These are phyloP conservation scores for Russula compacta DNA, from an alignment of 768 basidiomycete species.

Conservation along the genomic window DNA sequence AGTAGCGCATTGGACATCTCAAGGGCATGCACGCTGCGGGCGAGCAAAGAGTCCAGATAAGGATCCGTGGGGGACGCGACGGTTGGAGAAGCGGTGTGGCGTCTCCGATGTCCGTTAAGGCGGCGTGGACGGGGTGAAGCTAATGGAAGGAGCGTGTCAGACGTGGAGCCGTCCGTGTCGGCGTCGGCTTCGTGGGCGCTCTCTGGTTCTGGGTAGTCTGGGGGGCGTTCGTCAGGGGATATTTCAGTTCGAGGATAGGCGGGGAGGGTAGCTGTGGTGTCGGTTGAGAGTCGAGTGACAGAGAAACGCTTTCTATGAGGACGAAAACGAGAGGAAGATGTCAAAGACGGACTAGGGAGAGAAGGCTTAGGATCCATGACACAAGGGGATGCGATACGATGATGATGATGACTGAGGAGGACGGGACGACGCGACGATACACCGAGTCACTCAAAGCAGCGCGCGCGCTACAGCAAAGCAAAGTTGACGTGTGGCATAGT, in stretches of 20 bases:
- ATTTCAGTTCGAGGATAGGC: slow-evolving; percentile 40
- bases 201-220: slow-evolving; percentile 68
- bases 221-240: slow-evolving; percentile 49
- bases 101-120: slow-evolving; percentile 27
- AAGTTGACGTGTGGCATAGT: neutral
- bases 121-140: slow-evolving; percentile 29
- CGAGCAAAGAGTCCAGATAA: slow-evolving; percentile 68
- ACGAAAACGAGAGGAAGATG: slow-evolving; percentile 23
- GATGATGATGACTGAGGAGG: neutral
- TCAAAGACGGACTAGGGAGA: neutral
- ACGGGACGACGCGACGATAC: no score
- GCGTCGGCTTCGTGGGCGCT: slow-evolving; percentile 71
- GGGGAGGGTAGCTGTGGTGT: slow-evolving; percentile 57
- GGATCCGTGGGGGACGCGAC: slow-evolving; percentile 34
- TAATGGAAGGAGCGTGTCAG: slow-evolving; percentile 26
- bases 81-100: slow-evolving; percentile 18
- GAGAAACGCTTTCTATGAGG: slow-evolving; percentile 50
- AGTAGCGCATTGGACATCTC: slow-evolving; percentile 79
- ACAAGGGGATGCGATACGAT: neutral
- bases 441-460: no score
- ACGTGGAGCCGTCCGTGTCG: slow-evolving; percentile 41
- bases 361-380: slow-evolving; percentile 3
- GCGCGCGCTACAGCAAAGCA: neutral
- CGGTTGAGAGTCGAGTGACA: slow-evolving; percentile 49
- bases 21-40: slow-evolving; percentile 74